Evolutionary conservation across 2,329 filamentous ascomycete species (phyloP).

Genomic region (Podosphaera leucotricha): DNA sequence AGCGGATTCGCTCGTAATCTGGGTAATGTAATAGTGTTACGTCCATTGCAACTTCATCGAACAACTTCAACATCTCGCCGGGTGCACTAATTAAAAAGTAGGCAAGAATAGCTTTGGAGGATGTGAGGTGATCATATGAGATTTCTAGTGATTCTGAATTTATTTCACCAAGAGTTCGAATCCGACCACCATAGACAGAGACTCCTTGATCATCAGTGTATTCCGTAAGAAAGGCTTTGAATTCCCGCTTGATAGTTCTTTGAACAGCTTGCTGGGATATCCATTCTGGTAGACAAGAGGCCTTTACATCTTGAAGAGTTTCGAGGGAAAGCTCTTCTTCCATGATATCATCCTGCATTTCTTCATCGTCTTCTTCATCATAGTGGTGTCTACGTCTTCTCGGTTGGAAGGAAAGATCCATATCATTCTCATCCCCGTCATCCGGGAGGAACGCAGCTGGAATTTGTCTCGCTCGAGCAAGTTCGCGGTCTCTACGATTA

Average conservation of each 20-base stretch:
- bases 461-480: slow-evolving; percentile 40
- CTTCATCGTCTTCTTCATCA: slow-evolving; percentile 82
- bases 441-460: slow-evolving; percentile 53
- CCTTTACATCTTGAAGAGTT: slow-evolving; percentile 78
- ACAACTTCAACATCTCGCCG: slow-evolving; percentile 83
- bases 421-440: slow-evolving; percentile 57
- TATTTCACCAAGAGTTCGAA: slow-evolving; percentile 85
- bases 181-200: slow-evolving; percentile 86
- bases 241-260: slow-evolving; percentile 82
- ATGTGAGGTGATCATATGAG: slow-evolving; percentile 76
- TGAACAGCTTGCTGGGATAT: slow-evolving; percentile 75
- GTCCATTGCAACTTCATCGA: slow-evolving; percentile 92
- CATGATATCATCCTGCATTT: slow-evolving; percentile 84
- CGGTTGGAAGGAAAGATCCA: slow-evolving; percentile 68
- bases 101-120: slow-evolving; percentile 77
- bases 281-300: slow-evolving; percentile 85
- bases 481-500: slow-evolving; percentile 49
- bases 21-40: slow-evolving; percentile 89
- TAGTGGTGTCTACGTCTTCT: slow-evolving; percentile 72
- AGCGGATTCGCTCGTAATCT: slow-evolving; percentile 91
- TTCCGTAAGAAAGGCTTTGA: slow-evolving; percentile 91
- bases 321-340: slow-evolving; percentile 86
- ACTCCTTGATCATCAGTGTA: slow-evolving; percentile 75
- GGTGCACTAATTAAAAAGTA: slow-evolving; percentile 94
- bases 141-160: slow-evolving; percentile 94